Base-by-base conservation (phyloP, 2,329 filamentous ascomycete genomes). In the Colletotrichum higginsianum region DNA sequence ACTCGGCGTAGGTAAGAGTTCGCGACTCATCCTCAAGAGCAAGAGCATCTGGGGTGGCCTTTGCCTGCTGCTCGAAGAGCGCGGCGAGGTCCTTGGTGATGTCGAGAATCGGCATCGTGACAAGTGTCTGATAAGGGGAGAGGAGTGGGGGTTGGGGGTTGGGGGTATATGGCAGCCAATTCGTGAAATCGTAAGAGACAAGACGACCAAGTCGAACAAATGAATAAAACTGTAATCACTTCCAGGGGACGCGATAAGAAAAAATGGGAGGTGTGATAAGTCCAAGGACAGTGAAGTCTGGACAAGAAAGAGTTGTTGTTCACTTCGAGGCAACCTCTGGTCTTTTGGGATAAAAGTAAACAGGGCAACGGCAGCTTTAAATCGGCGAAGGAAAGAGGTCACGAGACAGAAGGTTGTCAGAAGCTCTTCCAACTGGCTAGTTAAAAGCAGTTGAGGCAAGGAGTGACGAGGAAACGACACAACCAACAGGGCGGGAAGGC, bases 1-100 rank as follows among this genome's bases (percentile, higher is more conserved):
- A 87, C 83, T 94, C 87, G 57, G 87, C 86, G 80, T 96, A 96
- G 61, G 92, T 94, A 78, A 93, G 91, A 61, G 84, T 88, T 69
- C 85, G 84, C 49, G 83, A 84, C 74, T 91, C 91, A 81, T 95
- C 93, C 79, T 95, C 93, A 66, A 95, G 82, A 23, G 93, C 93
- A 77, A 92, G 79, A 44, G 90, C 89, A 81, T 93, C 84, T 6
- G 93, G 93, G 0, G 92, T 93, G 35, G 86, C 86, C 74, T 87
- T 84, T 65, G 89, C 93, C 84, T 96, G 93, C 75, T 89, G 82
- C 74, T 84, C 83, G 79, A 95, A 94, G 74, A 95, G 89, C 40
- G 92, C 90, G 60, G 91, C 89, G 71, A 95, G 84, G 82, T 95
- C 92, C 81, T 93, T 93, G 74, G 83, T 88, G 73, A 85, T 91